Evolutionary conservation across 805 yeast genomes (phyloP).

Genomic region (Kuraishia floccosa): DNA sequence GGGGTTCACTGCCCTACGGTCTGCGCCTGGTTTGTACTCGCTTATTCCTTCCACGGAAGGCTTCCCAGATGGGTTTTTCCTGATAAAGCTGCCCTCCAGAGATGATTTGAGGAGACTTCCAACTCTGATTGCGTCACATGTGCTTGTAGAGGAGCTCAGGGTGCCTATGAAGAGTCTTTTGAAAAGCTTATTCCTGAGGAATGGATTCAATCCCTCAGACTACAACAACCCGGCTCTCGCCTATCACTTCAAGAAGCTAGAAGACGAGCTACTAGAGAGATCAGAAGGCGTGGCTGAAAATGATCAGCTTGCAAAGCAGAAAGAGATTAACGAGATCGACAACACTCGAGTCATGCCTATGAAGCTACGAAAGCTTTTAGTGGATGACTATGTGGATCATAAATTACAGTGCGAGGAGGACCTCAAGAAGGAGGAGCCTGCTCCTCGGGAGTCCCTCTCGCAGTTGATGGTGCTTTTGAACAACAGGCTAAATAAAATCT

Average conservation of each 20-base stretch:
- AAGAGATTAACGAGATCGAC: no score
- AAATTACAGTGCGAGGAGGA: no score
- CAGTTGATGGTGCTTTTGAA: no score
- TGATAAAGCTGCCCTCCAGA: slow-evolving; percentile 58
- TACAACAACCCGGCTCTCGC: slow-evolving; percentile 57
- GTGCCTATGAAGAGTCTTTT: slow-evolving; percentile 17
- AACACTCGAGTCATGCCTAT: slow-evolving; percentile 6
- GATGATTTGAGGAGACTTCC: slow-evolving; percentile 72
- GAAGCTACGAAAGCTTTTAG: no score
- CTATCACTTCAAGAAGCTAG: slow-evolving; percentile 53
- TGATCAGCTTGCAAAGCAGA: no score
- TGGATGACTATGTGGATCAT: no score
- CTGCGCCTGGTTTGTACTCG: slow-evolving; percentile 47
- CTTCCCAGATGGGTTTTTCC: slow-evolving; percentile 62
- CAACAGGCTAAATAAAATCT: no score
- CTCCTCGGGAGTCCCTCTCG: no score
- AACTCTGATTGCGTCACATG: slow-evolving; percentile 8
- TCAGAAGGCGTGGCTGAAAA: no score
- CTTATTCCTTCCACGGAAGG: slow-evolving; percentile 40
- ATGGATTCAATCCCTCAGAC: slow-evolving; percentile 44
- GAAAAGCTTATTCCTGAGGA: slow-evolving; percentile 28
- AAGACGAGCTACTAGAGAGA: slow-evolving; percentile 58
- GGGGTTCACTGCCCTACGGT: slow-evolving; percentile 46
- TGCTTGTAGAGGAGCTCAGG: slow-evolving; percentile 8
- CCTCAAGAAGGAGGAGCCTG: no score